Evolutionary conservation across 2,329 filamentous ascomycete genomes (phyloP), one percentile per base, ranked within the genome.

Genomic region (Fusarium buharicum): DNA sequence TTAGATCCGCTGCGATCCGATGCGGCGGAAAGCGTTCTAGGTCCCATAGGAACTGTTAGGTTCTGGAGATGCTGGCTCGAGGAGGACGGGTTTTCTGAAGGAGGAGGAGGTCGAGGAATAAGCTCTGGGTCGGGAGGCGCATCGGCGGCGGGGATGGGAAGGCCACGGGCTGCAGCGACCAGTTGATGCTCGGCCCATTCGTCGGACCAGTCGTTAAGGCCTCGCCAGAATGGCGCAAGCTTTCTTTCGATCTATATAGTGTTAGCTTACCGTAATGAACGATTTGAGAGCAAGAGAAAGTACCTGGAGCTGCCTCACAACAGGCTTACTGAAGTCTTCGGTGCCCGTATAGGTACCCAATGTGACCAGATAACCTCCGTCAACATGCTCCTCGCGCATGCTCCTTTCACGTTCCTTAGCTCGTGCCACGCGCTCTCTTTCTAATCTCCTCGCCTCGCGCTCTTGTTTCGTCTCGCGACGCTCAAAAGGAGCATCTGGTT

Each of bases 121-220:
- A 82, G 84, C 64, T 81, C 83, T 70, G 95, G 90, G 6, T 90
- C 85, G 5, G 92, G 91, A 3, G 92, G 87, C 68, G 93, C 88
- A 75, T 97, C 93, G 41, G 94, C 86, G 8, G 91, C 85, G 12
- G 95, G 95, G 46, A 98, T 88, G 4, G 91, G 86, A 52, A 96
- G 84, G 17, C 92, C 93, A 71, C 92, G 87, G 45, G 90, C 95
- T 20, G 92, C 93, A 54, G 94, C 93, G 69, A 97, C 87, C n/a
- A 99, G 86, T 76, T 99, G 95, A 76, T 95, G 89, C 72, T 99
- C 95, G 12, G 92, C 90, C 95, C 95, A 99, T 48, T 86, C 90
- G 18, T 91, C 86, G 14, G 89, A 90, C 75, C 95, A 92, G 75
- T 98, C 93, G 64, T 97, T 90, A 4, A 99, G 81, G 6, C 95